These are phyloP conservation scores for Chaetomium cochliodes DNA, from an alignment of 495 filamentous ascomycete genomes.

Conservation along the genomic window DNA sequence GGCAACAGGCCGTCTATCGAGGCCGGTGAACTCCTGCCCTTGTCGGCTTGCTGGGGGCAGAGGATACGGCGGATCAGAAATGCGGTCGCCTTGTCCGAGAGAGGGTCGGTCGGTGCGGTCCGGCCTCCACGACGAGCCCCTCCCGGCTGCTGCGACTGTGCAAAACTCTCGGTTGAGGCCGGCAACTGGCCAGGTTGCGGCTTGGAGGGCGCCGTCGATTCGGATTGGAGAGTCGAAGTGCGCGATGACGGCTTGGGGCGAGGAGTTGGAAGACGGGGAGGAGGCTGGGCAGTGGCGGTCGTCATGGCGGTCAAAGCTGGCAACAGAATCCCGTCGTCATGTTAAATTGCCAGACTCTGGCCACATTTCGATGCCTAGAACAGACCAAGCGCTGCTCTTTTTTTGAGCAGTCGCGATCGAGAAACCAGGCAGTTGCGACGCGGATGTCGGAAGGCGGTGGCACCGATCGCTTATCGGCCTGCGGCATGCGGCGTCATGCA, in stretches of 20 bases:
- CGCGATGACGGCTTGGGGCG: constrained; percentile 16
- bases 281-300: constrained; percentile 29
- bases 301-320: constrained; percentile 27
- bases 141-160: constrained; percentile 10
- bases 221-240: constrained; percentile 21
- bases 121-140: constrained; percentile 34
- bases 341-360: not conserved
- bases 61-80: constrained; percentile 53
- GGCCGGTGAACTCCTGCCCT: constrained; percentile 45
- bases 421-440: not conserved
- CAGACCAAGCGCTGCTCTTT: constrained; percentile 13
- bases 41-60: constrained; percentile 48
- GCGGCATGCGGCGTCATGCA: constrained; percentile 10
- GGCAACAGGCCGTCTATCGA: constrained; percentile 77
- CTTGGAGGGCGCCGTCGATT: constrained; percentile 17
- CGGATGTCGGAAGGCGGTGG: constrained; percentile 9
- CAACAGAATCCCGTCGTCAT: constrained; percentile 13
- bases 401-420: constrained; percentile 2
- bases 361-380: constrained; percentile 8
- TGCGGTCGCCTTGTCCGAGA: constrained; percentile 53
- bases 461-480: constrained; percentile 24
- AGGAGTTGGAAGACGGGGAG: constrained; percentile 31
- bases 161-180: constrained; percentile 2
- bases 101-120: constrained; percentile 39
- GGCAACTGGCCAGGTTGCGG: constrained; percentile 5